phyloP scores from a whole-genome alignment of 352 stramenopile genomes.

The Phytophthora hybrid region DNA sequence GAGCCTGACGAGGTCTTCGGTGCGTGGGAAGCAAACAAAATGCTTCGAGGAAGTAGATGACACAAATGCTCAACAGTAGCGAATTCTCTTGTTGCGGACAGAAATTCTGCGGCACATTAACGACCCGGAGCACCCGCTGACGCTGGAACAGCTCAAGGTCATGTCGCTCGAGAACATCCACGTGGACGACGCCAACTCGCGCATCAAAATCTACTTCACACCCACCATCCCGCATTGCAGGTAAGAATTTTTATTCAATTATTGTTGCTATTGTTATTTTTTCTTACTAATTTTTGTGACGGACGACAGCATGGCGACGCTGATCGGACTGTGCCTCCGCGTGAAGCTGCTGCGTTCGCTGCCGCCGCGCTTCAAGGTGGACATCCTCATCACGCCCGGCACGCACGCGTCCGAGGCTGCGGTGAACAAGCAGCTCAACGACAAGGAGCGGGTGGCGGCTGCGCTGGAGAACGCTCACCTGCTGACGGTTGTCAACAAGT shows the following conservation, averaged over 20 bases:
- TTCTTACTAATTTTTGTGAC: too few relatives aligned
- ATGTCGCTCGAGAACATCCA: constrained; percentile 91
- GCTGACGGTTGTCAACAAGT: constrained; percentile 97
- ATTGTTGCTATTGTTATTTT: too few relatives aligned
- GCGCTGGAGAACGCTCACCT: constrained; percentile 97
- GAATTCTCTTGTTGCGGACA: constrained; percentile 27
- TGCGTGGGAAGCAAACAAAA: constrained; percentile 37
- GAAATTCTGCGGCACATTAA: constrained; percentile 92
- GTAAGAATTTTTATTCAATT: constrained; percentile 22
- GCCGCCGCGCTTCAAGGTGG: constrained; percentile 93
- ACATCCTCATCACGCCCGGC: constrained; percentile 94
- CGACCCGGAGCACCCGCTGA: constrained; percentile 94
- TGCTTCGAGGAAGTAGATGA: background rate
- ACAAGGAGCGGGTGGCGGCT: constrained; percentile 97
- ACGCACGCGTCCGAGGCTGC: constrained; percentile 95
- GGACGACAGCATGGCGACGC: constrained; percentile 92
- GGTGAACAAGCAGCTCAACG: constrained; percentile 98
- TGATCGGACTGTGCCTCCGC: constrained; percentile 96
- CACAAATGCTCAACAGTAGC: constrained; percentile 5
- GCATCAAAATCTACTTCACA: constrained; percentile 89
- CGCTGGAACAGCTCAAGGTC: constrained; percentile 95
- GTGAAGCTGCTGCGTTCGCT: constrained; percentile 97
- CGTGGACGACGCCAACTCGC: constrained; percentile 85
- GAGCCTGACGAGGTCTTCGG: constrained; percentile 89
- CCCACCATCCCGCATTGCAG: constrained; percentile 98